Percentiles rank a stretch among this genome's conserved stretches.
Conservation (phyloP, 2,329 filamentous ascomycete genomes). For the Cladosporium sp. region DNA sequence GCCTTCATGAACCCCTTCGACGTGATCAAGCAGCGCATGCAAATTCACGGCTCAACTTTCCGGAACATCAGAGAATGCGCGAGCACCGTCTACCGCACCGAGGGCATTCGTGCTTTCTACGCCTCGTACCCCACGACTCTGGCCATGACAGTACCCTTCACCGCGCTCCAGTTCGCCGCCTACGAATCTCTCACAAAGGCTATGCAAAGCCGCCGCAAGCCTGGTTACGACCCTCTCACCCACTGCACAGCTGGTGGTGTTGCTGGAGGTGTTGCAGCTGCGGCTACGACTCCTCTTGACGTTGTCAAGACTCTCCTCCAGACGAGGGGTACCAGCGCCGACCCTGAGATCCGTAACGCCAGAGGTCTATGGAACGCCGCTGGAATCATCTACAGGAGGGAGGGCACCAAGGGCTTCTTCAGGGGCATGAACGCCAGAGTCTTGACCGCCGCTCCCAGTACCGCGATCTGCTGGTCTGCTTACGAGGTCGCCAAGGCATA, state of each 20-base stretch:
- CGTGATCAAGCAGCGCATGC: slow-evolving; percentile 99
- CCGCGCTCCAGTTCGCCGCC: slow-evolving; percentile 92
- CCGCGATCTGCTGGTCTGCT: slow-evolving; percentile 95
- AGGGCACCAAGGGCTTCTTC: slow-evolving; percentile 85
- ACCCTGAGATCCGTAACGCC: slow-evolving; percentile 80
- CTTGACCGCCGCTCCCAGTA: slow-evolving; percentile 96
- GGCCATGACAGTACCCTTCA: slow-evolving; percentile 98
- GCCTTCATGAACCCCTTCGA: slow-evolving; percentile 99
- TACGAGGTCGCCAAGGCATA: slow-evolving; percentile 70
- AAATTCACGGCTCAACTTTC: slow-evolving; percentile 94
- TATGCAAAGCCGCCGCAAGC: slow-evolving; percentile 65
- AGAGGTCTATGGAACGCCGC: slow-evolving; percentile 79
- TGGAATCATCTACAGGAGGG: slow-evolving; percentile 75
- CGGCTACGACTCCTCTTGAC: slow-evolving; percentile 91
- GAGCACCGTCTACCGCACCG: slow-evolving; percentile 78
- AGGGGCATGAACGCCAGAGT: slow-evolving; percentile 88
- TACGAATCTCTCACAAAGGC: slow-evolving; percentile 95
- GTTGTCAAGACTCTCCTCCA: slow-evolving; percentile 98
- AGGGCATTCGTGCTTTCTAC: slow-evolving; percentile 92
- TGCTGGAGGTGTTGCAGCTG: slow-evolving; percentile 89
- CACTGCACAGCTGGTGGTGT: slow-evolving; percentile 91
- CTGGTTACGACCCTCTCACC: slow-evolving; percentile 82
- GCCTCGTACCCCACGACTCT: slow-evolving; percentile 97
- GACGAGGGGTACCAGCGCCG: slow-evolving; percentile 80
- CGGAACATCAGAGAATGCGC: slow-evolving; percentile 85